Evolutionary conservation across 116 monocot genomes (phyloP).

Genomic region (Posidonia oceanica): DNA sequence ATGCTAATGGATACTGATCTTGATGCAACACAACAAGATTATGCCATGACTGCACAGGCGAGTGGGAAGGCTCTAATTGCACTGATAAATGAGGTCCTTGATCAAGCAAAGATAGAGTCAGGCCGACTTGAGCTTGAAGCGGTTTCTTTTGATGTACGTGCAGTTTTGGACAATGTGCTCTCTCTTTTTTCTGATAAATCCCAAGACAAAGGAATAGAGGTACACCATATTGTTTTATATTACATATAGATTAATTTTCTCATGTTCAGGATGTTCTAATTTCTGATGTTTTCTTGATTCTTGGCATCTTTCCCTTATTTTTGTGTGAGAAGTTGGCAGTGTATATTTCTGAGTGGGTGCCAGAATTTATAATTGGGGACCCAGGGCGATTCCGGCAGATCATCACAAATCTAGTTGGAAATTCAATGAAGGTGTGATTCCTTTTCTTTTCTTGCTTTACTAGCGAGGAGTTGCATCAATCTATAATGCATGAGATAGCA

Average conservation of each 20-base stretch:
- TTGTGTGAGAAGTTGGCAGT: slow-evolving; percentile 42
- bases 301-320: slow-evolving; percentile 11
- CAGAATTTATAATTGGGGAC: slow-evolving; percentile 66
- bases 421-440: slow-evolving; percentile 69
- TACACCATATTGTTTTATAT: slow-evolving; percentile 9
- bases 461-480: background rate
- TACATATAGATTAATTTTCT: background rate
- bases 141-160: slow-evolving; percentile 72
- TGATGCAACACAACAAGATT: slow-evolving; percentile 83
- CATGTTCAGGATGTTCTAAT: background rate
- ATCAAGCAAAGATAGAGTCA: slow-evolving; percentile 90
- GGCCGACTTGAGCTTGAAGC: slow-evolving; percentile 80
- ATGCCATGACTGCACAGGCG: slow-evolving; percentile 75
- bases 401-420: slow-evolving; percentile 83
- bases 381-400: slow-evolving; percentile 81
- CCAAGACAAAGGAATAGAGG: slow-evolving; percentile 75
- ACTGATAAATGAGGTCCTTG: slow-evolving; percentile 86
- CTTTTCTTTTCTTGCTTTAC: background rate
- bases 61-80: slow-evolving; percentile 75
- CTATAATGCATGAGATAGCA: background rate
- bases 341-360: slow-evolving; percentile 50
- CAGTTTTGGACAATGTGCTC: slow-evolving; percentile 63
- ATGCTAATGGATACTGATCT: slow-evolving; percentile 89
- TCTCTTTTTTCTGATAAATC: slow-evolving; percentile 78
- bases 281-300: background rate